Conservation (phyloP, 805 yeast species). For the Yamadazyma takamatsuzukensis region DNA sequence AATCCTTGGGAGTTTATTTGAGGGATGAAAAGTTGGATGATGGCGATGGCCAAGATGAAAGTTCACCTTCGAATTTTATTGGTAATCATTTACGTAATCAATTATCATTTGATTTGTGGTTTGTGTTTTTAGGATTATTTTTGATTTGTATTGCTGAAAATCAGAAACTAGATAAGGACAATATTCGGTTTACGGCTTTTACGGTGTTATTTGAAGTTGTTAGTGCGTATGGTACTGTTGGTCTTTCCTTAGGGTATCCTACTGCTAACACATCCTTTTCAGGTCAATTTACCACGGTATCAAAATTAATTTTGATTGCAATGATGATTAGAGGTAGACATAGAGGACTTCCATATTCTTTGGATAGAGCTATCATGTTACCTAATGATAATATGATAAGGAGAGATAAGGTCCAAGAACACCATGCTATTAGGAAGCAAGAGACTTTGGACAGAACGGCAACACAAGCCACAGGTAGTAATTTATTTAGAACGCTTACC, state of each 20-base stretch:
- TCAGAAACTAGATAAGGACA: conserved; percentile 43
- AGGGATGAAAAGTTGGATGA: conserved; percentile 26
- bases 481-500: conserved; percentile 9
- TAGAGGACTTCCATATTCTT: conserved; percentile 89
- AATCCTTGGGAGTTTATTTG: conserved; percentile 84
- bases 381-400: conserved; percentile 64
- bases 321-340: conserved; percentile 94
- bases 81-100: conserved; percentile 89
- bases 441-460: conserved; percentile 22
- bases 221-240: conserved; percentile 96
- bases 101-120: conserved; percentile 93
- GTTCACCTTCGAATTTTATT: conserved; percentile 57
- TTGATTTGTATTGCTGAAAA: conserved; percentile 87
- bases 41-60: conserved; percentile 29
- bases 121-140: conserved; percentile 78
- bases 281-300: conserved; percentile 64
- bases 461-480: conserved; percentile 7
- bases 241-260: conserved; percentile 84
- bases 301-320: conserved; percentile 81
- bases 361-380: conserved; percentile 90
- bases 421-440: conserved; percentile 38
- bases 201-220: conserved; percentile 80
- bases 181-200: conserved; percentile 60
- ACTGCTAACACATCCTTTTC: conserved; percentile 63
- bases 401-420: conserved; percentile 59